Base-by-base conservation (phyloP, 1,139 yeast genomes). In the Yamadazyma atlantica region DNA sequence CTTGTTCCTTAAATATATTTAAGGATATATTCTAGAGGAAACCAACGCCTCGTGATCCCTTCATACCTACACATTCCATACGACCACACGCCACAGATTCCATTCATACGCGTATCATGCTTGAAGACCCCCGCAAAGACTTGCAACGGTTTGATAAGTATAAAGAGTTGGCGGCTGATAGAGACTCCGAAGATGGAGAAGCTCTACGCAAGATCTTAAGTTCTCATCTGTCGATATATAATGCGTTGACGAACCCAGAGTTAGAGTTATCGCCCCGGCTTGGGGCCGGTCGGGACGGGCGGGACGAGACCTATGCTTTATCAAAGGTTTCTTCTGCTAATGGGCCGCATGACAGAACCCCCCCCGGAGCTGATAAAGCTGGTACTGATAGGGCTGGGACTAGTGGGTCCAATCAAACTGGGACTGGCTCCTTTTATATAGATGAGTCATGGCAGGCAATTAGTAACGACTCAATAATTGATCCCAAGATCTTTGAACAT, bases 171-270 rank as follows among this genome's bases (percentile, higher is more conserved):
- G 16, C 16, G 8, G 15, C 42, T 23, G 21, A 28, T 8, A 16
- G 16, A 11, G 21, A 28, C 10, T n/a, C n/a, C n/a, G n/a, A n/a
- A n/a, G 12, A 16, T 15, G 30, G 30, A 3, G 30, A 28, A 5
- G 15, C 30, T 7, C 10, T 28, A 16, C 10, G 30, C 7, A 58
- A 54, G 33, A 53, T 69, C 27, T 59, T 69, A 28, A 55, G 55
- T 32, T 61, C 72, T 11, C 72, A 68, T 41, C 66, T 60, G 59
- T 66, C 73, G 2, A 60, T 69, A 21, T 66, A 59, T 45, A 60
- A 67, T 42, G 69, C 63, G 3, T 57, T 69, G 34, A 65, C 58
- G 30, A 66, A 70, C 45, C 75, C 75, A 4, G 73, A 67, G n/a
- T 59, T 69, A 35, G 72, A 68, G 41, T 46, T 57, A 37, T 44